Base-by-base conservation (phyloP, 805 yeast species). In the Saccharomyces paradoxus region DNA sequence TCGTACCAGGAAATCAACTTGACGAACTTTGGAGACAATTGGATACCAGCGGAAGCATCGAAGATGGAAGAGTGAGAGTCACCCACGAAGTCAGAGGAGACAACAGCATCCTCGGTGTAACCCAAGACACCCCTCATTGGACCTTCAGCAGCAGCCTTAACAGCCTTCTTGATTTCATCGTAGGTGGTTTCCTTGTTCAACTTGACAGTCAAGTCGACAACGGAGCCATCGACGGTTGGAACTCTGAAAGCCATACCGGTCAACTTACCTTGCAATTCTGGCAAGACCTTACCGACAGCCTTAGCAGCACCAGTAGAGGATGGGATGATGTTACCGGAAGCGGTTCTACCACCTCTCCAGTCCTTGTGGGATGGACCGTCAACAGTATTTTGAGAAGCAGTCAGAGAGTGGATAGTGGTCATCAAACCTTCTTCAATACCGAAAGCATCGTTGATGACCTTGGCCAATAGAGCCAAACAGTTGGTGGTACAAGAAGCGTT, bases 291-390 rank as follows among this genome's bases (percentile, higher is more conserved):
- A 75, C 86, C 87, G 65, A 83, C 87, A 64, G 86, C 86, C 79
- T 83, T 83, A 60, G 87, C 87, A 64, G 87, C 87, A 79, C 87
- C 87, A 53, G 87, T 83, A 62, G 87, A 81, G 55, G 87, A 82
- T 74, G 87, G 87, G 67, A 83, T 83, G 71, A 83, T 82, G 81
- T 83, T 82, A 69, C 83, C 86, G 59, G 86, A 81, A 68, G 87
- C 87, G 65, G 87, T 81, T 78, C 87, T 80, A 73, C 87, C 87
- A 77, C 87, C 87, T 81, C 87, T 81, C 87, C 87, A 82, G 77
- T 82, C 87, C 77, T 83, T 83, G 77, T 81, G 85, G 71, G 87
- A 82, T 70, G 87, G 85, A 76, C 87, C 87, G 71, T 83, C 87
- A 65, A 83, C 87, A 59, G 86, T 81, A 77, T 82, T 82, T 74